These are phyloP conservation scores for Byssochlamys sp. DNA, from an alignment of 2,329 filamentous ascomycete genomes.

Conservation along the genomic window DNA sequence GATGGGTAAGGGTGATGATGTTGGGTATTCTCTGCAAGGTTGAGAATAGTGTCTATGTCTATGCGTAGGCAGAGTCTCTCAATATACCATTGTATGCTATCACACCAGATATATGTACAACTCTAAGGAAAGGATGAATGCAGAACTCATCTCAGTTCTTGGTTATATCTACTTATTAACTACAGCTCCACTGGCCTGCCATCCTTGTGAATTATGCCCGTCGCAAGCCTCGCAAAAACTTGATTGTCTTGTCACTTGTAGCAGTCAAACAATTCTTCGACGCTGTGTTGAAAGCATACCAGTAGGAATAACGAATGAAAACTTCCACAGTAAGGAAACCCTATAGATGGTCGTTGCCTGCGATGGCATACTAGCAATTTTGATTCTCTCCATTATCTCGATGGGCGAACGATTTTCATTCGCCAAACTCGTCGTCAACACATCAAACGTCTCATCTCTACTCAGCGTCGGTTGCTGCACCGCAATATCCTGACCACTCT, in stretches of 20 bases:
- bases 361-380: slow-evolving; percentile 19
- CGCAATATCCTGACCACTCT: slow-evolving; percentile 35
- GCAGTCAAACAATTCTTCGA: slow-evolving; percentile 37
- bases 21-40: slow-evolving; percentile 36
- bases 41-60: slow-evolving; percentile 8
- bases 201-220: slow-evolving; percentile 35
- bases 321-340: slow-evolving; percentile 24
- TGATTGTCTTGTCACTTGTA: slow-evolving; percentile 14
- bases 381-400: slow-evolving; percentile 15
- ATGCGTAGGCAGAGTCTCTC: too few relatives aligned
- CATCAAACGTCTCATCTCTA: slow-evolving; percentile 35
- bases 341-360: slow-evolving; percentile 38
- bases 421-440: slow-evolving; percentile 38
- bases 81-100: too few relatives aligned
- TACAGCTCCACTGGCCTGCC: slow-evolving; percentile 32
- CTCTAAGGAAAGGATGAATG: neutral
- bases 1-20: slow-evolving; percentile 37
- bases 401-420: slow-evolving; percentile 33
- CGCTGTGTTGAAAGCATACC: slow-evolving; percentile 44
- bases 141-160: neutral
- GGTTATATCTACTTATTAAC: neutral
- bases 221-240: slow-evolving; percentile 27
- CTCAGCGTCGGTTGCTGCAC: slow-evolving; percentile 40
- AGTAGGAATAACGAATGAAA: slow-evolving; percentile 29
- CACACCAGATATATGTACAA: neutral